Evolutionary conservation across 2,329 filamentous ascomycete species (phyloP), one percentile per base, ranked within the genome.

Genomic region (Colletotrichum simmondsii): DNA sequence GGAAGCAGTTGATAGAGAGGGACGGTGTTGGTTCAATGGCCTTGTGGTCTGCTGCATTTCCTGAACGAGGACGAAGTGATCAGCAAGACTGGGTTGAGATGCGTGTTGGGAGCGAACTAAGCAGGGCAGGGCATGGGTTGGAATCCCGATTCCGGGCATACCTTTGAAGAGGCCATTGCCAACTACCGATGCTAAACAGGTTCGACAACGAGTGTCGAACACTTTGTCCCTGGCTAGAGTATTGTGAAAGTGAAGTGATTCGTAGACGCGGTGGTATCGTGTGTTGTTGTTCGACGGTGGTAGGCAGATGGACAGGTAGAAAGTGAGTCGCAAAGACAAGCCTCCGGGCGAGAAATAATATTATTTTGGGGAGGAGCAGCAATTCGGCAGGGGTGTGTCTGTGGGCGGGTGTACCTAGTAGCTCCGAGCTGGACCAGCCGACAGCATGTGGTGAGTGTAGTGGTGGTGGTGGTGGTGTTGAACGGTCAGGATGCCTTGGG

Each of bases 1-100:
- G 56, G 87, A 87, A 78, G 87, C 87, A 79, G 87, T 87, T 79
- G 91, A 87, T 78, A 91, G 85, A 63, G 90, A 89, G 70, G 88
- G 87, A 76, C 90, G 89, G 80, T 90, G 86, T 79, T 90, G 90
- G 81, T 87, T 87, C 81, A 93, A 87, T 83, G 92, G 92, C 83
- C 92, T 90, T 79, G 91, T 90, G 77, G 91, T 86, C 80, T 91
- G 87, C 81, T 89, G 88, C 81, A 91, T 90, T 85, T 92, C 90
- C 90, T 92, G 82, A 77, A 75, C 73, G 75, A 72, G 73, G 77
- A 77, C 57, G 72, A 76, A 74, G 76, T 80, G 79, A 81, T 85
- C 80, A 86, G 84, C 81, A 81, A 73, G 74, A 76, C 74, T 78
- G 75, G 59, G 76, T 54, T 69, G 72, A 56, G 69, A 69, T 53